Evolutionary conservation across 768 basidiomycete genomes (phyloP).

Genomic region (Harrya chromipes): DNA sequence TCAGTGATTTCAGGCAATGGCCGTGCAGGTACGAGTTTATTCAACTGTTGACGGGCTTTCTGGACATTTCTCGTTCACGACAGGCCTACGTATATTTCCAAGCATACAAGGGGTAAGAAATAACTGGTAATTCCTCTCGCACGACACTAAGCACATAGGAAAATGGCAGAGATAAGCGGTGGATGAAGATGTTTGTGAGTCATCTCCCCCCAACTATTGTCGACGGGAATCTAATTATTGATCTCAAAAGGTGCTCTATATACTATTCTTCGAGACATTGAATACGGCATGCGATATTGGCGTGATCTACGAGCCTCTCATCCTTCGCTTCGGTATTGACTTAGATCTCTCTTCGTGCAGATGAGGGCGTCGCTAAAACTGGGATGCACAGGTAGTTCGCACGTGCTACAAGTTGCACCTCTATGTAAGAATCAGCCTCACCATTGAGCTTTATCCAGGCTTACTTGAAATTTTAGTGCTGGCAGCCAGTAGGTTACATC

Average conservation of each 20-base stretch:
- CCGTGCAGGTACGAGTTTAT: slow-evolving; percentile 9
- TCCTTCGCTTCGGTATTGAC: slow-evolving; percentile 47
- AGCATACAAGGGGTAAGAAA: slow-evolving; percentile 36
- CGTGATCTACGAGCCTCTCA: slow-evolving; percentile 47
- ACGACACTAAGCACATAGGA: background rate
- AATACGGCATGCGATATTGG: slow-evolving; percentile 44
- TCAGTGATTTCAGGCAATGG: background rate
- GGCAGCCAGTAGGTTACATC: slow-evolving; percentile 4
- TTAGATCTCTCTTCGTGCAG: too few species aligned
- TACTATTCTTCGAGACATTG: slow-evolving; percentile 47
- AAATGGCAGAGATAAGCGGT: slow-evolving; percentile 38
- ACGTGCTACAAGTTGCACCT: background rate
- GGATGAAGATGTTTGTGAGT: slow-evolving; percentile 47
- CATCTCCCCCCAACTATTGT: background rate
- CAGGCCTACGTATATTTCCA: slow-evolving; percentile 48
- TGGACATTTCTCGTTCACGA: background rate
- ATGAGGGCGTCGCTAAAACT: too few species aligned
- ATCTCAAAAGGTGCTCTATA: slow-evolving; percentile 35
- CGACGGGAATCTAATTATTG: background rate
- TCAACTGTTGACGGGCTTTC: background rate
- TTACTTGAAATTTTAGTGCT: slow-evolving; percentile 13
- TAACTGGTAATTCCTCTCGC: background rate
- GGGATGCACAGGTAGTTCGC: slow-evolving; percentile 23
- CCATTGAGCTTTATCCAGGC: slow-evolving; percentile 16
- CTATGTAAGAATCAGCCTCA: background rate